phyloP scores from a whole-genome alignment of 768 basidiomycete genomes.

The Boletus vermiculosoides region DNA sequence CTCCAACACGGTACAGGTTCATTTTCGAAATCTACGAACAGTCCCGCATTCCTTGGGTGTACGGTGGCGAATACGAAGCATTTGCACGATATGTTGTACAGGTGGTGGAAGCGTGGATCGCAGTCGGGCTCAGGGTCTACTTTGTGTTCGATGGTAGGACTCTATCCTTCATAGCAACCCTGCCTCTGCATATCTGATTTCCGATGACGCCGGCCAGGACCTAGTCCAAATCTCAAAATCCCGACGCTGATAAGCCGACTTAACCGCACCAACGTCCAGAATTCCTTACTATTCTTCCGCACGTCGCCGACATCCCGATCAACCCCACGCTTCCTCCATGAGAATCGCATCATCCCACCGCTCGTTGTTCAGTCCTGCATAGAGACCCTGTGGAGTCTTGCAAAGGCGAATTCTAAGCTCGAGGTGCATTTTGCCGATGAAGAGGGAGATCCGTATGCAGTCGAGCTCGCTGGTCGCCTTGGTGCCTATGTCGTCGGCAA shows the following conservation, averaged over 20 bases:
- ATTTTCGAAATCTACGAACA: slow-evolving; percentile 65
- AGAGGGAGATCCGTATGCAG: slow-evolving; percentile 82
- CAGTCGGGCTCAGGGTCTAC: slow-evolving; percentile 58
- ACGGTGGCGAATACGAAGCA: slow-evolving; percentile 74
- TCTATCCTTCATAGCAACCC: slow-evolving; percentile 17
- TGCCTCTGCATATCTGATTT: slow-evolving; percentile 10
- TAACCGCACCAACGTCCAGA: slow-evolving; percentile 55
- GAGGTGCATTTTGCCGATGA: slow-evolving; percentile 73
- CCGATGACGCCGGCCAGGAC: slow-evolving; percentile 43
- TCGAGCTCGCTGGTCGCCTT: slow-evolving; percentile 74
- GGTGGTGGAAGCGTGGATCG: slow-evolving; percentile 66
- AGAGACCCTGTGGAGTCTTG: slow-evolving; percentile 46
- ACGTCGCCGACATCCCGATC: slow-evolving; percentile 67
- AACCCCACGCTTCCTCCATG: slow-evolving; percentile 64
- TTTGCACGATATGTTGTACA: slow-evolving; percentile 48
- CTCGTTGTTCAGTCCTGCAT: slow-evolving; percentile 59
- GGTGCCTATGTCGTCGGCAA: slow-evolving; percentile 72
- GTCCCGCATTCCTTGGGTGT: slow-evolving; percentile 75
- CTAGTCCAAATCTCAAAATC: slow-evolving; percentile 71
- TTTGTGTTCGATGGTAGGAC: slow-evolving; percentile 81
- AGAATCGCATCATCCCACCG: slow-evolving; percentile 74
- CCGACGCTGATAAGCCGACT: slow-evolving; percentile 61
- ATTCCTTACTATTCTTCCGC: slow-evolving; percentile 74
- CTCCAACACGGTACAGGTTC: slow-evolving; percentile 48
- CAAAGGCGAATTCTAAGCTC: slow-evolving; percentile 37